Percentiles rank a stretch among this genome's conserved stretches.
Evolutionary conservation across 2,329 filamentous ascomycete genomes (phyloP).

Genomic region (Beauveria medogensis): DNA sequence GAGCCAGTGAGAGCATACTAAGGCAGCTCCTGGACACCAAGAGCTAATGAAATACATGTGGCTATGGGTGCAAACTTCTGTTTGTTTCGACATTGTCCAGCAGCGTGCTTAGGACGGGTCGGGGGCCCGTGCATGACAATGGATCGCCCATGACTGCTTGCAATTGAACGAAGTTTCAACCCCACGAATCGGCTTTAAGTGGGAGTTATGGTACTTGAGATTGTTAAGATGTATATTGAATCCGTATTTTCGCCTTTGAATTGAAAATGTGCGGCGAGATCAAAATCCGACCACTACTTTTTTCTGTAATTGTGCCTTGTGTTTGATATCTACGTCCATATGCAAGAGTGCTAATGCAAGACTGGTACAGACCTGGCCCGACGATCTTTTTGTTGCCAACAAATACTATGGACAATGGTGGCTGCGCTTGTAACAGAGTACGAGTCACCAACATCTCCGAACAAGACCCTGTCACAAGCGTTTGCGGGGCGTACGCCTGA

Average conservation of each 20-base stretch:
- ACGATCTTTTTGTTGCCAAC: not conserved
- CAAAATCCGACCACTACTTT: not conserved
- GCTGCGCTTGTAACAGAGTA: not conserved
- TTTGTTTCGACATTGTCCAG: not conserved
- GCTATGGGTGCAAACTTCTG: not conserved
- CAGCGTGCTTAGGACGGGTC: not conserved
- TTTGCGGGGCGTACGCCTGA: slow-evolving; percentile 2
- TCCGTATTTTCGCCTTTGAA: not conserved
- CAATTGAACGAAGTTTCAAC: not conserved
- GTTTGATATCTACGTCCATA: no score
- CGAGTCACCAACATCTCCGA: not conserved
- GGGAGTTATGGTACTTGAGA: not conserved
- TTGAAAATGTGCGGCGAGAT: not conserved
- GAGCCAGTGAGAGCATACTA: slow-evolving; percentile 57
- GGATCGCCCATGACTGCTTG: not conserved
- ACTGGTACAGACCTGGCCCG: not conserved
- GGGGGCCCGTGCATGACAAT: not conserved
- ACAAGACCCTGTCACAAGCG: not conserved
- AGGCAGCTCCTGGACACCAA: slow-evolving; percentile 54
- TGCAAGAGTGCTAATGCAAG: not conserved
- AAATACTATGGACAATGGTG: not conserved
- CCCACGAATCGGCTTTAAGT: not conserved
- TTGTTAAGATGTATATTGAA: not conserved
- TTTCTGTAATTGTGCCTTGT: not conserved
- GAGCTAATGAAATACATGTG: slow-evolving; percentile 22